Evolutionary conservation across 495 filamentous ascomycete genomes (phyloP).

Genomic region (Trichoderma orchidacearum): DNA sequence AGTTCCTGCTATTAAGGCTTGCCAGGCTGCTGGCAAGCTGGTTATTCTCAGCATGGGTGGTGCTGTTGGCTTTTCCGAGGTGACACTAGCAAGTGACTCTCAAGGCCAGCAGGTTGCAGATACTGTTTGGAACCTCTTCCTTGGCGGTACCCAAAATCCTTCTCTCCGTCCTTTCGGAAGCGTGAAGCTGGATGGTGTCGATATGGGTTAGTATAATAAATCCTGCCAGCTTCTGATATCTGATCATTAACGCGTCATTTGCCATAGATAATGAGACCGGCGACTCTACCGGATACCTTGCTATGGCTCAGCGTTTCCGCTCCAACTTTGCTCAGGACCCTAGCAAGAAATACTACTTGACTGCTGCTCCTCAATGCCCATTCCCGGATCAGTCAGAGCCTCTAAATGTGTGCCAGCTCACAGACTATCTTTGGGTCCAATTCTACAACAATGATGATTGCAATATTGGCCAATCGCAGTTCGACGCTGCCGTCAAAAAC

Average conservation of each 20-base stretch:
- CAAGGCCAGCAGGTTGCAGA: constrained; percentile 31
- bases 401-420: constrained; percentile 8
- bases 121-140: constrained; percentile 42
- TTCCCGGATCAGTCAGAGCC: constrained; percentile 33
- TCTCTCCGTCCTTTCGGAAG: constrained; percentile 34
- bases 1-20: constrained; percentile 41
- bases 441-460: constrained; percentile 10
- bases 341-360: constrained; percentile 32
- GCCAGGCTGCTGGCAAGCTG: constrained; percentile 42
- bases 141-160: constrained; percentile 19
- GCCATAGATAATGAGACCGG: neutral
- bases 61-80: neutral
- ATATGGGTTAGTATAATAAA: neutral
- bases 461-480: constrained; percentile 2
- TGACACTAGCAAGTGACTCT: constrained; percentile 18
- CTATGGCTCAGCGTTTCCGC: constrained; percentile 28
- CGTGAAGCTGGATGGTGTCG: constrained; percentile 43
- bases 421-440: constrained; percentile 10
- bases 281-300: constrained; percentile 10
- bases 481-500: neutral
- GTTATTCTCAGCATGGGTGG: constrained; percentile 47
- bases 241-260: too few species aligned
- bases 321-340: constrained; percentile 23
- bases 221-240: neutral
- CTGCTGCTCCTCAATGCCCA: constrained; percentile 41